Evolutionary conservation across 805 yeast species (phyloP).

Genomic region (Candida maltosa): DNA sequence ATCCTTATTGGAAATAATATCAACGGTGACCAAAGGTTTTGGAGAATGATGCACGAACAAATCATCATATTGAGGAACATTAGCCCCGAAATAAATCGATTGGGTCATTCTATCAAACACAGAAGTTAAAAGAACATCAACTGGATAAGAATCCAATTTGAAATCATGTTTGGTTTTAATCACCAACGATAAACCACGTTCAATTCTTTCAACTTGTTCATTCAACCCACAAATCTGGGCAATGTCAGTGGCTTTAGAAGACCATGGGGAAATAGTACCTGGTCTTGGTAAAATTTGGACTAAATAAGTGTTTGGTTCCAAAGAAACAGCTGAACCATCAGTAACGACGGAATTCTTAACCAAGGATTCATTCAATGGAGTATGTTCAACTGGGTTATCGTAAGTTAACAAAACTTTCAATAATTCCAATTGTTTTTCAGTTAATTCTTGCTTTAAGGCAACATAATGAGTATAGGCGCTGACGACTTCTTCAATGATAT

Average conservation of each 20-base stretch:
- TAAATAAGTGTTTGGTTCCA: constrained; percentile 43
- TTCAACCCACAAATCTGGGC: constrained; percentile 82
- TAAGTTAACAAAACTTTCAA: constrained; percentile 67
- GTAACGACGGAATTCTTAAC: constrained; percentile 25
- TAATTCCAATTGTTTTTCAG: constrained; percentile 42
- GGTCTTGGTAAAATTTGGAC: constrained; percentile 84
- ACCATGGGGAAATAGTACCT: constrained; percentile 99
- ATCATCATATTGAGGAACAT: constrained; percentile 64
- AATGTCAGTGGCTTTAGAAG: constrained; percentile 96
- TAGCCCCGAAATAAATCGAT: constrained; percentile 48
- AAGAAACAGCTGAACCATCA: constrained; percentile 7
- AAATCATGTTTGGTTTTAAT: constrained; percentile 70
- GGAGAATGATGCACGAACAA: constrained; percentile 78
- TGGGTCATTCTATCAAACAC: constrained; percentile 96
- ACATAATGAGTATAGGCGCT: constrained; percentile 82
- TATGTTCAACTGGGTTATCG: constrained; percentile 64
- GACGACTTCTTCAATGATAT: constrained; percentile 63
- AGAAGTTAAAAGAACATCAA: constrained; percentile 58
- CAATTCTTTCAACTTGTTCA: constrained; percentile 73
- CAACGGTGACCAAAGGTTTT: constrained; percentile 76
- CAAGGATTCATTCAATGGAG: constrained; percentile 40
- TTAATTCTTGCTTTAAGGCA: constrained; percentile 45
- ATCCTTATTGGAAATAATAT: constrained; percentile 52
- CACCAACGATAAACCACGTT: constrained; percentile 81
- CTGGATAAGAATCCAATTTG: constrained; percentile 44